Evolutionary conservation across 805 yeast species (phyloP).

Genomic region (Candida methanosorbosa): DNA sequence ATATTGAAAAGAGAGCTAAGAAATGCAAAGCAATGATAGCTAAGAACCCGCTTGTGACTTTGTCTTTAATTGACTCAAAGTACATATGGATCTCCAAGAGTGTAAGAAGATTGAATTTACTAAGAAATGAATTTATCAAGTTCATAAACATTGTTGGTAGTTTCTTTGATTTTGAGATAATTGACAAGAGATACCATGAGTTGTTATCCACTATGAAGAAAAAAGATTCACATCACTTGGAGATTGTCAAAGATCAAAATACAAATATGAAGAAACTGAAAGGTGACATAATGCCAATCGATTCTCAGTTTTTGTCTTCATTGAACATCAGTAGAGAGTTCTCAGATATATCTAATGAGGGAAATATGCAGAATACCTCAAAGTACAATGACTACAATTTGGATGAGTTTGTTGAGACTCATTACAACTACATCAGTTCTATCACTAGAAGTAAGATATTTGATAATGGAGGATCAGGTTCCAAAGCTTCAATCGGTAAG

Average conservation of each 20-base stretch:
- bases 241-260: neutral
- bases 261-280: conserved; percentile 10
- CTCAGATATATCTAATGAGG: too few relatives aligned
- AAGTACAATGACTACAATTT: conserved; percentile 29
- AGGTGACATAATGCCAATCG: conserved; percentile 7
- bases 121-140: conserved; percentile 30
- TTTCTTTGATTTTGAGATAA: conserved; percentile 37
- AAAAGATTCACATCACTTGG: neutral
- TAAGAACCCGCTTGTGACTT: conserved; percentile 2
- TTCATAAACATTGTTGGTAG: conserved; percentile 32
- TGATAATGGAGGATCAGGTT: conserved; percentile 9
- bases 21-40: conserved; percentile 5
- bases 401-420: conserved; percentile 37
- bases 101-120: conserved; percentile 24
- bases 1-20: conserved; percentile 8
- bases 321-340: neutral
- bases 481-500: conserved; percentile 20
- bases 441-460: conserved; percentile 30
- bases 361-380: neutral
- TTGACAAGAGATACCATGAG: conserved; percentile 28
- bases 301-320: conserved; percentile 2
- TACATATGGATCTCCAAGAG: conserved; percentile 15
- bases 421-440: conserved; percentile 23
- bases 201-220: conserved; percentile 17
- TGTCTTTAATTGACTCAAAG: conserved; percentile 9